Evolutionary conservation across 768 basidiomycete genomes (phyloP).

Genomic region (Kwoniella europaea): DNA sequence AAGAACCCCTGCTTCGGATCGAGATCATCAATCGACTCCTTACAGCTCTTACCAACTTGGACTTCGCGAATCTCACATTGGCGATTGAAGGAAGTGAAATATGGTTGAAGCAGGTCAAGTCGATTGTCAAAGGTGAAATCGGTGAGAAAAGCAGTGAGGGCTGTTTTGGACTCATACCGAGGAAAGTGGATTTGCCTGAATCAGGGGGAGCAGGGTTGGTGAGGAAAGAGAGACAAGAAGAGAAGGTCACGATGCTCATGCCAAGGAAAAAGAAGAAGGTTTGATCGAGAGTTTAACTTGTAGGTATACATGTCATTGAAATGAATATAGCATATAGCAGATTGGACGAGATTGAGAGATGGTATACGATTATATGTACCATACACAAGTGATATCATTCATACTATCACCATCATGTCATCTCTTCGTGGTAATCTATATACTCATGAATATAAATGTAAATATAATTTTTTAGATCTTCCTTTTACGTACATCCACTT

Average conservation of each 20-base stretch:
- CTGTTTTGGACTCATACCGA: slow-evolving; percentile 30
- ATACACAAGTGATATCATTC: too few species aligned
- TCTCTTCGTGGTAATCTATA: neutral
- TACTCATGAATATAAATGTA: neutral
- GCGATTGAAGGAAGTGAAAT: slow-evolving; percentile 73
- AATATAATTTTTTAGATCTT: neutral
- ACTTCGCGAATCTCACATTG: slow-evolving; percentile 73
- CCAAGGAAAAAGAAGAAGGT: slow-evolving; percentile 54
- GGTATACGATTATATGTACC: too few species aligned
- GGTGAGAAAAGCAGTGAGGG: slow-evolving; percentile 38
- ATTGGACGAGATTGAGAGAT: too few species aligned
- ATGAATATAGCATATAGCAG: too few species aligned
- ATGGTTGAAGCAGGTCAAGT: slow-evolving; percentile 63
- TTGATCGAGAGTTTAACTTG: neutral
- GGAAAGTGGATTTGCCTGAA: slow-evolving; percentile 13
- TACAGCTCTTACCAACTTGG: slow-evolving; percentile 72
- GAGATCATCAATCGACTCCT: slow-evolving; percentile 74
- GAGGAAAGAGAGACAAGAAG: slow-evolving; percentile 34
- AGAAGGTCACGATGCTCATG: slow-evolving; percentile 47
- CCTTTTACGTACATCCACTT: too few species aligned
- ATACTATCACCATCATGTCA: too few species aligned
- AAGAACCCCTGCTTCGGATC: slow-evolving; percentile 33
- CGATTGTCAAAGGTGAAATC: slow-evolving; percentile 41
- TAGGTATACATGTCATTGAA: too few species aligned
- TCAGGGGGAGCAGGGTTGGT: neutral